Evolutionary conservation across 352 stramenopile species (phyloP).

Genomic region (Pythium aquatile): DNA sequence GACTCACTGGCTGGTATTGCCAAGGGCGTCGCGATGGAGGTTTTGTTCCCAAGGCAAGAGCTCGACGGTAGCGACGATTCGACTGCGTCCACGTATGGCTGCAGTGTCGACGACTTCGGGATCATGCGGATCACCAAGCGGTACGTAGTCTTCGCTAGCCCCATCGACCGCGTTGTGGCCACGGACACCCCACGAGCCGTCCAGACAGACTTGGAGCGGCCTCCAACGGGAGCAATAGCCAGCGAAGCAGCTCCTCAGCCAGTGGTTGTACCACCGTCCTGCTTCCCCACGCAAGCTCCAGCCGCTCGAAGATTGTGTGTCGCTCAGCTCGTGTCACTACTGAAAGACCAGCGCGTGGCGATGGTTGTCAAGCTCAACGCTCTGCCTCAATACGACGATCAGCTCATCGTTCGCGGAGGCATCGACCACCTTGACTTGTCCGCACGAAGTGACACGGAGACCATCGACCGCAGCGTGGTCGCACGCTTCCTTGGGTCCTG

Average conservation of each 20-base stretch:
- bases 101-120: background rate
- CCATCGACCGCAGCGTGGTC: slow-evolving; percentile 65
- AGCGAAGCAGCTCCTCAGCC: background rate
- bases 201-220: slow-evolving; percentile 1
- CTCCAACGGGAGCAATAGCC: background rate
- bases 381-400: slow-evolving; percentile 88
- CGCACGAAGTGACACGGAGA: slow-evolving; percentile 37
- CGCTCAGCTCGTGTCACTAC: slow-evolving; percentile 15
- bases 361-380: slow-evolving; percentile 94
- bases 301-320: slow-evolving; percentile 7
- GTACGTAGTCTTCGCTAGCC: slow-evolving; percentile 26
- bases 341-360: slow-evolving; percentile 66
- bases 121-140: slow-evolving; percentile 27
- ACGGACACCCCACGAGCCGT: background rate
- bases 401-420: slow-evolving; percentile 70
- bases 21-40: slow-evolving; percentile 23
- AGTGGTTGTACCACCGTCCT: background rate
- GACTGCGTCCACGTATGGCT: background rate
- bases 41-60: slow-evolving; percentile 11
- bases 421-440: slow-evolving; percentile 92
- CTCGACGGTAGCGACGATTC: background rate
- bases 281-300: background rate
- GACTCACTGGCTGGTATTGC: slow-evolving; percentile 23
- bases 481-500: slow-evolving; percentile 85
- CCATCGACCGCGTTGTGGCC: slow-evolving; percentile 7